Evolutionary conservation across 192 early-diverging fungal species (phyloP).

Genomic region (Coemansia sp.): DNA sequence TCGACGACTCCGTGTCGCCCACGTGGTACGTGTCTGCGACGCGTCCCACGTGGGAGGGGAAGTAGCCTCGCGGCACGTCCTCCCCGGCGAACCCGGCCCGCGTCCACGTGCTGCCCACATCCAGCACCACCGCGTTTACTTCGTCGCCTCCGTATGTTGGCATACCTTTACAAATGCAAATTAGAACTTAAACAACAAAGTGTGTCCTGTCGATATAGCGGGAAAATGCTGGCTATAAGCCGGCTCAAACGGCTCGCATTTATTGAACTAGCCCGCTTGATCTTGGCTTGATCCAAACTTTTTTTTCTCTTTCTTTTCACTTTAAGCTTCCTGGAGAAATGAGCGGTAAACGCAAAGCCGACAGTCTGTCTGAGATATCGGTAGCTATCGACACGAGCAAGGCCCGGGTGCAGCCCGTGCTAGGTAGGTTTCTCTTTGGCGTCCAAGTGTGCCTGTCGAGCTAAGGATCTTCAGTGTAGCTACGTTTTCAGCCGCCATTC

Average conservation of each 20-base stretch:
- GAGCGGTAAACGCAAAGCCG: conserved; percentile 43
- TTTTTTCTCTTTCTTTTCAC: not conserved
- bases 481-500: conserved; percentile 34
- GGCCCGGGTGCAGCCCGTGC: conserved; percentile 45
- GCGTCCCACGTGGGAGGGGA: conserved; percentile 77
- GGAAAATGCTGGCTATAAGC: no score
- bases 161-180: conserved; percentile 20
- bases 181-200: no score
- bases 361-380: not conserved
- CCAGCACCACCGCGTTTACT: conserved; percentile 89
- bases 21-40: conserved; percentile 63
- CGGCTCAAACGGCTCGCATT: no score
- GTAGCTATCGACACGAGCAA: conserved; percentile 38
- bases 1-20: conserved; percentile 66
- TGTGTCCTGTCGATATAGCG: no score
- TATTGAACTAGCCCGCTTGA: no score
- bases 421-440: no score
- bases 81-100: conserved; percentile 98
- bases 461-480: conserved; percentile 14
- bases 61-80: conserved; percentile 85
- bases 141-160: conserved; percentile 74
- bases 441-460: no score
- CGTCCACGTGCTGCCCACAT: conserved; percentile 82
- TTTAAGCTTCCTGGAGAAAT: conserved; percentile 10
- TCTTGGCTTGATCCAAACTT: not conserved